These are phyloP conservation scores for Calonectria henricotiae DNA, from an alignment of 2,329 filamentous ascomycete genomes.

Conservation along the genomic window DNA sequence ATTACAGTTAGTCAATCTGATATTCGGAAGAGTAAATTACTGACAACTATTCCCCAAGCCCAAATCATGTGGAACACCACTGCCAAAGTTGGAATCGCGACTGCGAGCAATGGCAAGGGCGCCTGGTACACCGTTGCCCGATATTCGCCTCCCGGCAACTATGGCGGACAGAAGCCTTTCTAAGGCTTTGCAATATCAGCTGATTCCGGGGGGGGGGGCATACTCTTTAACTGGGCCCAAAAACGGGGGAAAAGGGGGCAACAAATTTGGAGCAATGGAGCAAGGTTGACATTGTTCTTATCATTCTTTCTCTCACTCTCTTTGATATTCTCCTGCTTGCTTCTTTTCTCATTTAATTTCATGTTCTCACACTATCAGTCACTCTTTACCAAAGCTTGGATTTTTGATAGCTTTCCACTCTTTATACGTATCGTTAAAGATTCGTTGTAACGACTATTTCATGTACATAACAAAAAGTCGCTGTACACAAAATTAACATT, in stretches of 20 bases:
- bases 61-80: slow-evolving; percentile 50
- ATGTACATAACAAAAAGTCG: not conserved
- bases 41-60: slow-evolving; percentile 29
- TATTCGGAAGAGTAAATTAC: not conserved
- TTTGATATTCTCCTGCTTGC: not conserved
- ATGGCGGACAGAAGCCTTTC: slow-evolving; percentile 21
- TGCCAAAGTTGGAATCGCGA: slow-evolving; percentile 51
- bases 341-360: not conserved
- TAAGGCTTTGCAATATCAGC: not conserved
- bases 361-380: not conserved
- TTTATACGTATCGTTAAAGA: not conserved
- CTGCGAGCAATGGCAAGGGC: slow-evolving; percentile 40
- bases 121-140: slow-evolving; percentile 47
- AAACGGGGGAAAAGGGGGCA: not conserved
- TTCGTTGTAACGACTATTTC: not conserved
- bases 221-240: not conserved
- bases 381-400: no score
- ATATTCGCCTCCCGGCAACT: slow-evolving; percentile 50
- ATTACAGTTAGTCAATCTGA: slow-evolving; percentile 44
- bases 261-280: not conserved
- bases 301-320: not conserved
- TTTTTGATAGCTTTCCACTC: no score
- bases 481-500: not conserved
- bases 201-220: not conserved
- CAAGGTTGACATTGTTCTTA: not conserved